Evolutionary conservation across 768 basidiomycete genomes (phyloP).

Genomic region (Suillus occidentalis): DNA sequence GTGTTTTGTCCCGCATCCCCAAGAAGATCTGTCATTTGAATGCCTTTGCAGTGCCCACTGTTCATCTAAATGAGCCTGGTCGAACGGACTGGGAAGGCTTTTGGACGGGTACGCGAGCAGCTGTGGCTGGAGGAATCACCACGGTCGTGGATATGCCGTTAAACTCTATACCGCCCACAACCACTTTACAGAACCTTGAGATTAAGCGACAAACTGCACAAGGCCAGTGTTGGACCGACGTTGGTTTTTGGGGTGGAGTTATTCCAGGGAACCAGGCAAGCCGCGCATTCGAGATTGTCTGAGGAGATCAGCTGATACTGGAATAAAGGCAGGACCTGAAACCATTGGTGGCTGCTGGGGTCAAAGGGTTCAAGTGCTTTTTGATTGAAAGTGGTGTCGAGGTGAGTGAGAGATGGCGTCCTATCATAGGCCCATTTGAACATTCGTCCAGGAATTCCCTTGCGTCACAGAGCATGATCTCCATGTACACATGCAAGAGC

Average conservation of each 20-base stretch:
- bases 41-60: slow-evolving; percentile 64
- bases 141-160: slow-evolving; percentile 97
- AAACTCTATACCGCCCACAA: slow-evolving; percentile 96
- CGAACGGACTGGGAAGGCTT: slow-evolving; percentile 96
- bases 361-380: slow-evolving; percentile 97
- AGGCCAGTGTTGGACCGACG: slow-evolving; percentile 72
- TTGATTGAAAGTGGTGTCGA: slow-evolving; percentile 95
- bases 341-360: slow-evolving; percentile 75
- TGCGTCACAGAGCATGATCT: slow-evolving; percentile 75
- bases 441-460: slow-evolving; percentile 78
- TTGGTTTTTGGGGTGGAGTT: slow-evolving; percentile 85
- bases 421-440: slow-evolving; percentile 4
- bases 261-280: slow-evolving; percentile 87
- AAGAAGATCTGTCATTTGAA: background rate
- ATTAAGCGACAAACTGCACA: slow-evolving; percentile 69
- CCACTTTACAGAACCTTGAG: slow-evolving; percentile 73
- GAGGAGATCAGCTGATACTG: background rate
- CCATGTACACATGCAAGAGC: slow-evolving; percentile 62
- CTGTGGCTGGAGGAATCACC: slow-evolving; percentile 92
- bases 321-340: slow-evolving; percentile 62
- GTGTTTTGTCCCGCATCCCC: background rate
- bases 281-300: background rate
- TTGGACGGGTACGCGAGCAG: slow-evolving; percentile 86
- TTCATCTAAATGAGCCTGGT: slow-evolving; percentile 93
- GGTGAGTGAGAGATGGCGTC: slow-evolving; percentile 39